Conservation (phyloP, 768 basidiomycete species). For the Boletus rubescentipes region DNA sequence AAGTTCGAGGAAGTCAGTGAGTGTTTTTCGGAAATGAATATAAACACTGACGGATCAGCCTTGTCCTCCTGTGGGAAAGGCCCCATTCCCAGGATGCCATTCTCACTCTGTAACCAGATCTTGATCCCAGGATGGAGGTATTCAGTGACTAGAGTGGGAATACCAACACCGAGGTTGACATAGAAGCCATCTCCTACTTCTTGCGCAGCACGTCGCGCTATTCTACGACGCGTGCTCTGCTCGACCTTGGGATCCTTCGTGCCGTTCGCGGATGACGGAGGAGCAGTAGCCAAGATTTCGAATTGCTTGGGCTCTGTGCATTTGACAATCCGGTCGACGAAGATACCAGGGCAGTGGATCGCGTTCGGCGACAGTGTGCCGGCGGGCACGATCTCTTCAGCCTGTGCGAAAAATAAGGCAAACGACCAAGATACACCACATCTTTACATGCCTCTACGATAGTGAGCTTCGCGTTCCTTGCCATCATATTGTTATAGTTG, state of each 20-base stretch:
- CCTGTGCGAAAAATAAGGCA: conserved; percentile 40
- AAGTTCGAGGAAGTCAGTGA: conserved; percentile 38
- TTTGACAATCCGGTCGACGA: conserved; percentile 80
- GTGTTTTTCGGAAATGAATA: background rate
- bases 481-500: conserved; percentile 84
- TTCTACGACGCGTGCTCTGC: conserved; percentile 58
- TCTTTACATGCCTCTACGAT: conserved; percentile 68
- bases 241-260: conserved; percentile 48
- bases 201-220: conserved; percentile 81
- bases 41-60: conserved; percentile 68
- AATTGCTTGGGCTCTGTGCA: conserved; percentile 73
- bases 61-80: conserved; percentile 77
- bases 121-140: conserved; percentile 64
- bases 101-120: conserved; percentile 87
- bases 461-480: conserved; percentile 80
- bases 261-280: conserved; percentile 38
- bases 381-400: conserved; percentile 82
- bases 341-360: conserved; percentile 79
- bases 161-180: conserved; percentile 87
- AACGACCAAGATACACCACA: background rate
- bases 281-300: conserved; percentile 67
- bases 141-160: conserved; percentile 83
- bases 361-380: conserved; percentile 79
- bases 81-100: conserved; percentile 84
- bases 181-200: conserved; percentile 85